phyloP scores from a whole-genome alignment of 306 rosid species.

The Vigna nakashimae region DNA sequence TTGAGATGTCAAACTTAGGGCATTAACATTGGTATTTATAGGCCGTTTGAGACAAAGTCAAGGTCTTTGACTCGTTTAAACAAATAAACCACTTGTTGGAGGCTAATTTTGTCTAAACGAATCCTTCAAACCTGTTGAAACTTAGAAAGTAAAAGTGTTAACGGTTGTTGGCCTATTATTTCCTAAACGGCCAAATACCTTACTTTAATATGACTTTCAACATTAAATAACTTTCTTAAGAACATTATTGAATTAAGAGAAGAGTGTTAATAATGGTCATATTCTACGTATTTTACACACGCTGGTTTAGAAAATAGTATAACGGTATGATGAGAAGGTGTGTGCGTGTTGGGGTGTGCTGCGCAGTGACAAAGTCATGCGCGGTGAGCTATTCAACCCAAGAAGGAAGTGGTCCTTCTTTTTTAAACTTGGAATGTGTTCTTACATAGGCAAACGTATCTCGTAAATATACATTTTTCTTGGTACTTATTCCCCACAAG shows the following conservation, averaged over 20 bases:
- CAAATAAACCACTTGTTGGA: constrained; percentile 34
- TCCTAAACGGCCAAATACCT: too few species aligned
- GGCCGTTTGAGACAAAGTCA: constrained; percentile 25
- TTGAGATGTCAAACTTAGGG: constrained; percentile 5
- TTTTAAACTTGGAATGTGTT: constrained; percentile 1
- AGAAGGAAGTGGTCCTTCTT: constrained; percentile 19
- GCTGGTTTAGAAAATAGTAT: too few species aligned
- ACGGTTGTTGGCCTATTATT: constrained; percentile 27
- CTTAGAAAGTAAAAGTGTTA: neutral
- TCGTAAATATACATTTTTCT: too few species aligned
- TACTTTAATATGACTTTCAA: too few species aligned
- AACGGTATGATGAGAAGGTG: too few species aligned
- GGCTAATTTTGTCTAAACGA: constrained; percentile 28
- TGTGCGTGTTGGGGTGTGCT: too few species aligned
- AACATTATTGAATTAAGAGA: too few species aligned
- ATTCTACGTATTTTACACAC: too few species aligned
- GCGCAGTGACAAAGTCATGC: neutral
- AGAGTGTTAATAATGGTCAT: too few species aligned
- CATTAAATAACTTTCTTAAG: too few species aligned
- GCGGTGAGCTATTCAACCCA: constrained; percentile 23
- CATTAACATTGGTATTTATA: constrained; percentile 34
- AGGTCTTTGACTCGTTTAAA: constrained; percentile 39
- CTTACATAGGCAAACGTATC: too few species aligned
- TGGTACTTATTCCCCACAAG: too few species aligned
- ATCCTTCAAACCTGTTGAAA: constrained; percentile 37